Percentiles rank a stretch among this genome's conserved stretches.
Evolutionary conservation across 2,329 filamentous ascomycete species (phyloP).

Genomic region (Piedraia hortae): DNA sequence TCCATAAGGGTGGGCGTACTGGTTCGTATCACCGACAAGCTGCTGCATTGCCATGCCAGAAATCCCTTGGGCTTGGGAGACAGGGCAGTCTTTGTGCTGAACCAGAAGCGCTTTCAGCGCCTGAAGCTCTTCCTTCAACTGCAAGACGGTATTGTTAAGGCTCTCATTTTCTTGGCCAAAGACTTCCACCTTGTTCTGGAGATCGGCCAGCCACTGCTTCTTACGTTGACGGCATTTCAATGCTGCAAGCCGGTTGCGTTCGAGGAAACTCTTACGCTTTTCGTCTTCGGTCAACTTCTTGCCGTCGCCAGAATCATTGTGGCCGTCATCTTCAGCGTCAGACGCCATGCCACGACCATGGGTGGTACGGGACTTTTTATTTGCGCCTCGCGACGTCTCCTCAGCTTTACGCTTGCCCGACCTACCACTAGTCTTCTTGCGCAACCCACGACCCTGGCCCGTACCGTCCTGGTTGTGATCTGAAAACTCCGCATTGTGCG

Average conservation of each 20-base stretch:
- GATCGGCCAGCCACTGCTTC: conserved; percentile 92
- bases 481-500: conserved; percentile 31
- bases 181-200: conserved; percentile 82
- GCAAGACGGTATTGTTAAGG: conserved; percentile 55
- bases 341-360: conserved; percentile 19
- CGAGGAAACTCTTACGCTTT: conserved; percentile 92
- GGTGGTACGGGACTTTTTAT: conserved; percentile 44
- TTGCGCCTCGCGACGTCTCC: conserved; percentile 38
- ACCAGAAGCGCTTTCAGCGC: conserved; percentile 79
- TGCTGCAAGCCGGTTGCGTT: conserved; percentile 66
- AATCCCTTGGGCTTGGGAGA: conserved; percentile 64
- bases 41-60: conserved; percentile 22
- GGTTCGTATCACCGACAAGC: conserved; percentile 19
- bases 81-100: conserved; percentile 86
- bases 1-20: conserved; percentile 21
- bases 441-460: conserved; percentile 30
- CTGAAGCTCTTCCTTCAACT: conserved; percentile 74
- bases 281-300: conserved; percentile 97
- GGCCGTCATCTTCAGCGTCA: conserved; percentile 15
- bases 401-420: conserved; percentile 57
- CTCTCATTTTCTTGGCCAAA: conserved; percentile 80
- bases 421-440: conserved; percentile 36
- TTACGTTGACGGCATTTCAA: conserved; percentile 93
- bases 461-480: conserved; percentile 39
- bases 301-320: conserved; percentile 21